phyloP scores from a whole-genome alignment of 2,329 filamentous ascomycete genomes.

The Penicillium sclerotigenum region DNA sequence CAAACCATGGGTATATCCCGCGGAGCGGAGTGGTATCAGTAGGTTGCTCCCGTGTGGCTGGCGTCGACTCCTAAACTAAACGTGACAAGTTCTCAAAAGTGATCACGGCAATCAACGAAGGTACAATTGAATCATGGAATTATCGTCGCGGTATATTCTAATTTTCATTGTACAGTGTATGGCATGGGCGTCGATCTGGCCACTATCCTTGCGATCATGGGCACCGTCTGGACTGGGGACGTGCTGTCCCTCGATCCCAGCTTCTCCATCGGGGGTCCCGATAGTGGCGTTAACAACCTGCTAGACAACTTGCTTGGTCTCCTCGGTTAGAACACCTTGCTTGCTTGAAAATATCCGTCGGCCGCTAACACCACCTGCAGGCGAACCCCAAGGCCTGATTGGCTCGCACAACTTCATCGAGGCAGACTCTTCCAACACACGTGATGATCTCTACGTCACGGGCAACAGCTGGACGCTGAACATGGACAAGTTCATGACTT shows the following conservation, averaged over 20 bases:
- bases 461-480: slow-evolving; percentile 53
- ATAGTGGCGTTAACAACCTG: slow-evolving; percentile 39
- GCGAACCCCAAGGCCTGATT: slow-evolving; percentile 47
- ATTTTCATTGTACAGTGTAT: slow-evolving; percentile 34
- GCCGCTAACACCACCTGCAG: slow-evolving; percentile 16
- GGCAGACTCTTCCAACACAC: slow-evolving; percentile 52
- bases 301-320: slow-evolving; percentile 46
- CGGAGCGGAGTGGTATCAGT: slow-evolving; percentile 39
- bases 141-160: not conserved
- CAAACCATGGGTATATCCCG: slow-evolving; percentile 45
- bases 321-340: slow-evolving; percentile 29
- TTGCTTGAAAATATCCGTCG: not conserved
- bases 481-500: slow-evolving; percentile 50
- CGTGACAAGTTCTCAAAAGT: slow-evolving; percentile 28
- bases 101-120: slow-evolving; percentile 36
- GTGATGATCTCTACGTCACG: slow-evolving; percentile 53
- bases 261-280: slow-evolving; percentile 53
- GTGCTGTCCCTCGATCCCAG: slow-evolving; percentile 49
- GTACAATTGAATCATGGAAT: slow-evolving; percentile 9
- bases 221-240: slow-evolving; percentile 51
- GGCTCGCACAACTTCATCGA: slow-evolving; percentile 58
- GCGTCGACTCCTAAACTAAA: not conserved
- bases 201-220: slow-evolving; percentile 45
- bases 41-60: not conserved
- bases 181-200: slow-evolving; percentile 49